Evolutionary conservation across 306 rosid species (phyloP), one percentile per base, ranked within the genome.

Genomic region (Pachyrhizus erosus): DNA sequence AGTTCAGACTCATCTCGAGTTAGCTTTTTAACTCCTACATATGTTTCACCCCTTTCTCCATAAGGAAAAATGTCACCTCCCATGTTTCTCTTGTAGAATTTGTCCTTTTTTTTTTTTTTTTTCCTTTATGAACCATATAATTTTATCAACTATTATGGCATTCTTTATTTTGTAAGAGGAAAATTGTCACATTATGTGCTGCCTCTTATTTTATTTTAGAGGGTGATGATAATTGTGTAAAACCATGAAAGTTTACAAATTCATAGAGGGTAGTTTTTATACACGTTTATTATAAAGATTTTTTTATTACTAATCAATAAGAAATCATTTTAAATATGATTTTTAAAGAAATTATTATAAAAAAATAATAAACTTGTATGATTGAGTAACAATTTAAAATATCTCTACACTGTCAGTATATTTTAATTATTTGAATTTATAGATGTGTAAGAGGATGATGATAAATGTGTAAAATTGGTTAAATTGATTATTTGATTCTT

Each of bases 1-100:
- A 83, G 82, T 74, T 85, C 89, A 24, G 86, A 89, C 46, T 29
- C 86, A 71, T 87, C 93, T 83, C 86, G 85, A 75, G 20, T 86
- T 54, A 73, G 84, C 40, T 87, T 83, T 29, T 76, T 73, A 34
- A 62, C 85, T 79, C 83, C 91, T 8, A 43, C 83, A 39, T 64
- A 58, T 29, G 33, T 64, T 57, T 88, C 91, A n/a, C 89, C 93
- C 37, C 68, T 74, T 49, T 62, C 89, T 55, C 79, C 91, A 5
- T 24, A 70, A 40, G 52, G 33, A 9, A 6, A 39, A 68, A 20
- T 0, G 1, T 13, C 65, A 65, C 12, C 42, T 23, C 9, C n/a
- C 1, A 57, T 27, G 48, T 60, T 54, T 54, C 52, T 21, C 12
- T 37, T 55, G 8, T 18, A 11, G 21, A 52, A 73, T 73, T 34